These are phyloP conservation scores for Neckera pumila DNA, from an alignment of 225 moss, liverwort and hornwort species.

Conservation along the genomic window DNA sequence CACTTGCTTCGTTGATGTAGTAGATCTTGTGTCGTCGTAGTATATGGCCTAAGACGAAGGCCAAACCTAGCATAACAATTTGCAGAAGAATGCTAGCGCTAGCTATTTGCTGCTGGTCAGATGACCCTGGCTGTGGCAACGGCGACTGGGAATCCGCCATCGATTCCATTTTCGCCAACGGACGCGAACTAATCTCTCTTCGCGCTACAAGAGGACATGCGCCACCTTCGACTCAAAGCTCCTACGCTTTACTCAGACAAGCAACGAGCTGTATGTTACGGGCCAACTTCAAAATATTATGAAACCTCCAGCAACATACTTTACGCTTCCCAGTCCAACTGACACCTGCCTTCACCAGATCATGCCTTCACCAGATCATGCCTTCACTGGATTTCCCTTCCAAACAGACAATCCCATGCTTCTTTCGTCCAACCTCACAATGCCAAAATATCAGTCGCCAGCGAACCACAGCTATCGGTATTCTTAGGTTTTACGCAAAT, in stretches of 20 bases:
- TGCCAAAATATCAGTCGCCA: background rate
- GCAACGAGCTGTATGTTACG: background rate
- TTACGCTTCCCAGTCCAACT: background rate
- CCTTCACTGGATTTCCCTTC: conserved; percentile 1
- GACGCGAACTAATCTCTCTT: background rate
- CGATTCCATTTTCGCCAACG: background rate
- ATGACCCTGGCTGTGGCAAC: conserved; percentile 39
- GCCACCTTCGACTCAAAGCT: conserved; percentile 9
- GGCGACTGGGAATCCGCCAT: conserved; percentile 12
- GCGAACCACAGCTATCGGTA: background rate
- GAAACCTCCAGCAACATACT: background rate
- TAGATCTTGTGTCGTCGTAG: conserved; percentile 93
- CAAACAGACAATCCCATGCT: conserved; percentile 1
- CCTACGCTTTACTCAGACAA: background rate
- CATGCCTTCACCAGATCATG: conserved; percentile 8
- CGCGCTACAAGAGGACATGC: background rate
- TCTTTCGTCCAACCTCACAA: background rate
- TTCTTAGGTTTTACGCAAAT: background rate
- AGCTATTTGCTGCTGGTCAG: conserved; percentile 90
- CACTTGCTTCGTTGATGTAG: conserved; percentile 93
- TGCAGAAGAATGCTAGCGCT: conserved; percentile 96
- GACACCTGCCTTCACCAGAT: conserved; percentile 9
- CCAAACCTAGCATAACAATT: conserved; percentile 91
- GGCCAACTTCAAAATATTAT: background rate
- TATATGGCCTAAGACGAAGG: conserved; percentile 90